These are phyloP conservation scores for Aspergillus sp. DNA, from an alignment of 2,329 filamentous ascomycete species.

Conservation along the genomic window DNA sequence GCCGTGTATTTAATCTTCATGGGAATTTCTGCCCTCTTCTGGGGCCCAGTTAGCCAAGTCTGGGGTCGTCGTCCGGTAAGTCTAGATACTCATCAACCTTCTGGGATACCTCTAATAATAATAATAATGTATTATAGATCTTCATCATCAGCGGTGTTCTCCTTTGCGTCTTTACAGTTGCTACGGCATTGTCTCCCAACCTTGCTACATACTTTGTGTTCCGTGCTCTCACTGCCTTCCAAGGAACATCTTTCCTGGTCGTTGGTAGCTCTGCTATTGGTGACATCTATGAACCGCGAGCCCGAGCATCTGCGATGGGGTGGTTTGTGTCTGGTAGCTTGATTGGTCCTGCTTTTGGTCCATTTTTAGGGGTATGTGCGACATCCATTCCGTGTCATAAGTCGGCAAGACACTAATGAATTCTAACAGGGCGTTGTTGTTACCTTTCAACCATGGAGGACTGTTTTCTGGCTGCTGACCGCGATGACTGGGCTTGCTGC, in stretches of 20 bases:
- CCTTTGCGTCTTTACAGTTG: conserved; percentile 66
- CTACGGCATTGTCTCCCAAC: conserved; percentile 67
- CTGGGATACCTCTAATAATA: not conserved
- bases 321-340: conserved; percentile 70
- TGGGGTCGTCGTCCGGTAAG: conserved; percentile 56
- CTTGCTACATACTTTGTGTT: conserved; percentile 69
- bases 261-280: conserved; percentile 67
- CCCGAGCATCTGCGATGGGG: conserved; percentile 66
- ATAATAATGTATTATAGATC: conserved; percentile 34
- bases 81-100: conserved; percentile 2
- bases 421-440: conserved; percentile 71
- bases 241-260: conserved; percentile 69
- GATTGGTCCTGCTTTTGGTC: conserved; percentile 65
- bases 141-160: conserved; percentile 57
- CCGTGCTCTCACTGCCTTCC: conserved; percentile 67
- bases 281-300: conserved; percentile 61
- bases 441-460: conserved; percentile 67
- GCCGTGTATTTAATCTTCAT: conserved; percentile 71
- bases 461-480: conserved; percentile 74
- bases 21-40: conserved; percentile 65
- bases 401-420: conserved; percentile 25
- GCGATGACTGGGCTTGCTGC: conserved; percentile 59
- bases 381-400: not conserved
- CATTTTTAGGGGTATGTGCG: conserved; percentile 29
- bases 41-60: conserved; percentile 66